Evolutionary conservation across 306 rosid species (phyloP).

Genomic region (Prunus persica): DNA sequence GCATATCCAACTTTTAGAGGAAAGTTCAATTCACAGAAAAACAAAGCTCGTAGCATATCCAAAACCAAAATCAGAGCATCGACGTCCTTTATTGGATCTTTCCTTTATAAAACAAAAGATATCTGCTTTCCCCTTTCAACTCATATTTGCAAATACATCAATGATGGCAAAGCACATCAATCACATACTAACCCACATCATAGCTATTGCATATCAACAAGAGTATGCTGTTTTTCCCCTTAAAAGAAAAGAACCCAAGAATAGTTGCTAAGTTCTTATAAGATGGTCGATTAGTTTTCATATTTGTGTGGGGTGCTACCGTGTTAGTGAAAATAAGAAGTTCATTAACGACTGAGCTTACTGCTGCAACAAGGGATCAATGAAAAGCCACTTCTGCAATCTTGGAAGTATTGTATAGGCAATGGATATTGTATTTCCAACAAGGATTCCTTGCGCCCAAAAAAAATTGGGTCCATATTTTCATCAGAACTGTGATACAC

Average conservation of each 20-base stretch:
- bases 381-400: neutral
- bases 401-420: neutral
- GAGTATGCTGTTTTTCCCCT: neutral
- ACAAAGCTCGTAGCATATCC: neutral
- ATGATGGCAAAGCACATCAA: neutral
- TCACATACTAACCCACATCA: neutral
- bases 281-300: neutral
- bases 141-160: neutral
- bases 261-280: neutral
- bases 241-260: neutral
- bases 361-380: neutral
- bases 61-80: neutral
- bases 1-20: conserved; percentile 7
- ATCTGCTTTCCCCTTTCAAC: neutral
- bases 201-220: neutral
- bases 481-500: neutral
- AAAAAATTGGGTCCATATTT: conserved; percentile 1
- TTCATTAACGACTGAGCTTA: neutral
- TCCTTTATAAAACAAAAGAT: neutral
- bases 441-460: neutral
- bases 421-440: neutral
- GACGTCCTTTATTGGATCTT: neutral
- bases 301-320: neutral
- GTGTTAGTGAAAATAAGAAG: neutral
- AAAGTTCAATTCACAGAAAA: neutral